These are phyloP conservation scores for Cystobasidium tubakii DNA, from an alignment of 768 basidiomycete species.

Conservation along the genomic window DNA sequence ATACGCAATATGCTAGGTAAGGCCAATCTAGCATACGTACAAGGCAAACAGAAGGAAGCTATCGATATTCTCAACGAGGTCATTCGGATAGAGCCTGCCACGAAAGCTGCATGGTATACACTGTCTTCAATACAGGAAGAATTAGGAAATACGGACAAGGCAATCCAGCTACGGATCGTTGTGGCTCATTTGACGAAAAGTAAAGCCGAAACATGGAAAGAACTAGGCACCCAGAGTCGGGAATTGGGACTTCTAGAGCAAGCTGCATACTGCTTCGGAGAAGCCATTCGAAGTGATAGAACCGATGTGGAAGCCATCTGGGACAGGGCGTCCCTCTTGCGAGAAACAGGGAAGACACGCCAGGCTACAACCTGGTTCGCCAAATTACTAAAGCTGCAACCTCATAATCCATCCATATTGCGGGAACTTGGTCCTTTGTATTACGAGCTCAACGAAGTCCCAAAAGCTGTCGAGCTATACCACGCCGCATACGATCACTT, in stretches of 20 bases:
- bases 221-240: conserved; percentile 51
- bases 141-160: conserved; percentile 62
- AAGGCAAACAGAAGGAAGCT: conserved; percentile 61
- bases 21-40: conserved; percentile 79
- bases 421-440: conserved; percentile 71
- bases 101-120: conserved; percentile 75
- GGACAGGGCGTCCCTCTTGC: conserved; percentile 78
- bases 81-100: conserved; percentile 84
- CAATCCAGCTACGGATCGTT: conserved; percentile 77
- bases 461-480: conserved; percentile 62
- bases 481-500: conserved; percentile 67
- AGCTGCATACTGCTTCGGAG: conserved; percentile 83
- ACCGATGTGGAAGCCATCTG: conserved; percentile 77
- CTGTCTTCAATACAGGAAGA: conserved; percentile 78
- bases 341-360: conserved; percentile 64
- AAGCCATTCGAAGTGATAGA: conserved; percentile 71
- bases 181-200: conserved; percentile 80
- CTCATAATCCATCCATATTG: conserved; percentile 73
- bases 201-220: conserved; percentile 72
- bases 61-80: conserved; percentile 81
- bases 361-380: conserved; percentile 63
- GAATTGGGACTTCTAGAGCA: conserved; percentile 71
- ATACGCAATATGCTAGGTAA: conserved; percentile 62
- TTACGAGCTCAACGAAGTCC: conserved; percentile 65
- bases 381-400: conserved; percentile 66